phyloP scores from a whole-genome alignment of 306 rosid species.

The Sindora glabra region DNA sequence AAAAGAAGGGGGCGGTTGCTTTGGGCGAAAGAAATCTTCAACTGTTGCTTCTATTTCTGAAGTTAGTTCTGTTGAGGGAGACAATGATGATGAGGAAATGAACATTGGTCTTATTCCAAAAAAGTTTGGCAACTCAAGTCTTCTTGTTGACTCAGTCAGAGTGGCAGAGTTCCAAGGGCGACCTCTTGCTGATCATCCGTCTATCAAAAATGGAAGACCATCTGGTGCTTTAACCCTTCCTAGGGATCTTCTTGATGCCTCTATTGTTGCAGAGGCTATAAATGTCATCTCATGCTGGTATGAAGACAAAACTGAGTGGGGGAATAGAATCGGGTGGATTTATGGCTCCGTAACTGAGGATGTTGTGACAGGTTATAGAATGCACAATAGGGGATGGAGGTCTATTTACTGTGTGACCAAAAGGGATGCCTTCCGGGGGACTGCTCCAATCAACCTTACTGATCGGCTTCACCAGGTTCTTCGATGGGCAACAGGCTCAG shows the following conservation, averaged over 20 bases:
- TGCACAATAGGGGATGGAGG: constrained; percentile 80
- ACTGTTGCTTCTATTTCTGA: constrained; percentile 55
- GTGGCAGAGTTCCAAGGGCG: constrained; percentile 75
- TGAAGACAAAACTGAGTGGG: constrained; percentile 82
- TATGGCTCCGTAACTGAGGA: constrained; percentile 80
- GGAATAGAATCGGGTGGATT: constrained; percentile 64
- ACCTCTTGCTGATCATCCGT: constrained; percentile 61
- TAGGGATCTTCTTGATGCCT: constrained; percentile 52
- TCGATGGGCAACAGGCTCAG: constrained; percentile 87
- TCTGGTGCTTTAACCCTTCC: constrained; percentile 54
- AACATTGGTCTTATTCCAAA: constrained; percentile 47
- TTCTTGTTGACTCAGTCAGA: constrained; percentile 48
- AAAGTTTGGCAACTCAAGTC: constrained; percentile 64
- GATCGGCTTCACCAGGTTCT: constrained; percentile 76
- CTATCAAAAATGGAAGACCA: constrained; percentile 54
- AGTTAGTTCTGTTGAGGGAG: constrained; percentile 20
- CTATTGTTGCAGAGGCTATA: constrained; percentile 60
- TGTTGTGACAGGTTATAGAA: constrained; percentile 73
- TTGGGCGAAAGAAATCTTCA: constrained; percentile 42
- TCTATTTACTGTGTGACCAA: constrained; percentile 75
- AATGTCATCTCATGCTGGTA: constrained; percentile 72
- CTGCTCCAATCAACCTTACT: constrained; percentile 73
- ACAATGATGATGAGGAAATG: constrained; percentile 49
- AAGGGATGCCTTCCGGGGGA: constrained; percentile 73
- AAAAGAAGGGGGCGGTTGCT: constrained; percentile 39